phyloP scores from a whole-genome alignment of 441 rosid species.

The Kokia cookei region DNA sequence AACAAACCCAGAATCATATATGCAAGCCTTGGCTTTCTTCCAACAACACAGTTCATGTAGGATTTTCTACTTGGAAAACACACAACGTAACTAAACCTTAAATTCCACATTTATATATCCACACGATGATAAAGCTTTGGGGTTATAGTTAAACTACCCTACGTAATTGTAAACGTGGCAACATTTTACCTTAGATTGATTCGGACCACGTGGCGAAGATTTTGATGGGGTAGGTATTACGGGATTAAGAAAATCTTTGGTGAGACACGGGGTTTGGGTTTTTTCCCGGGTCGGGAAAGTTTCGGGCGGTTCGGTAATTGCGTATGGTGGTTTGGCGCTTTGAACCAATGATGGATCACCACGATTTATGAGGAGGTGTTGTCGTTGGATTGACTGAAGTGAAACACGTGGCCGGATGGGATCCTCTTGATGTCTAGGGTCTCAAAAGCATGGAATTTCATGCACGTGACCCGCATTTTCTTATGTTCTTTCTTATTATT shows the following conservation, averaged over 20 bases:
- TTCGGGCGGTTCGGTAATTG: background rate
- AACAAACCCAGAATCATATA: too few species aligned
- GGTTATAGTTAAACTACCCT: background rate
- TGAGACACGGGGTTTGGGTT: background rate
- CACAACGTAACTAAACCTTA: background rate
- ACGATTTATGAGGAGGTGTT: background rate
- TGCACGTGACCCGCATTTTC: background rate
- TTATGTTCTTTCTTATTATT: too few species aligned
- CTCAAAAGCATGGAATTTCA: background rate
- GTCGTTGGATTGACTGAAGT: background rate
- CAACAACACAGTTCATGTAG: background rate
- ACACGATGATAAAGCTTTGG: background rate
- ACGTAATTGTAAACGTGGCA: slow-evolving; percentile 22
- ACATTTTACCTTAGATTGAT: background rate
- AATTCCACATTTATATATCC: background rate
- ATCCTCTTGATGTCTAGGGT: background rate
- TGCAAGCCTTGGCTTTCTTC: background rate
- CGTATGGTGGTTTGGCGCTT: background rate
- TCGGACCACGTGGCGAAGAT: background rate
- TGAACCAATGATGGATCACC: slow-evolving; percentile 6
- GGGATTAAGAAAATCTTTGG: background rate
- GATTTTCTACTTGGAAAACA: background rate
- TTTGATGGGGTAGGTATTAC: background rate
- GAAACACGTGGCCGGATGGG: background rate
- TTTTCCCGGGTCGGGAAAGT: background rate